Base-by-base conservation (phyloP, 2,329 filamentous ascomycete genomes). In the Monosporascus cannonballus region DNA sequence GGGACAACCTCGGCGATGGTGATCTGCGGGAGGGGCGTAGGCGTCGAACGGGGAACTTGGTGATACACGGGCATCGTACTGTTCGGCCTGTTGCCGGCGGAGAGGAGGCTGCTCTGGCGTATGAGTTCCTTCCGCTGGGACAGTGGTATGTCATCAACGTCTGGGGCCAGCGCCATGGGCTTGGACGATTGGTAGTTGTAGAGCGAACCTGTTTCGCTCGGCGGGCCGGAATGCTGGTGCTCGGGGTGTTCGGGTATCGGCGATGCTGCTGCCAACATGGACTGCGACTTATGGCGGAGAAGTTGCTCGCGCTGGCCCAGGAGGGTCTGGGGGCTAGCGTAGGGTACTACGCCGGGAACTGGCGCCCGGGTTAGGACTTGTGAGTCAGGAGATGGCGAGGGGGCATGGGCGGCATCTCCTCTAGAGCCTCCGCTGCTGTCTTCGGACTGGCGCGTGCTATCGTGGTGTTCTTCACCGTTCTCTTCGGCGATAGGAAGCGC, bases 61-160 rank as follows among this genome's bases (percentile, higher is more conserved):
- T 52, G 58, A 20, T 37, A 30, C 37, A 52, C 49, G 45, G 41
- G 53, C 55, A 57, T 56, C 34, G 44, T 48, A 8, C 47, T 57
- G 50, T 51, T 55, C 17, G 53, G 46, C 11, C 62, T 5, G 56
- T 49, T 59, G 24, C 49, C 50, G 18, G 47, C 46, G 0, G 61
- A 68, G 41, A 71, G 66, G 47, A 73, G 56, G 61, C 75, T 78
- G 56, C 67, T 76, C 42, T 80, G 77, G 34, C 80, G 81, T 51
- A 88, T 81, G 27, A 87, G 68, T 46, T 80, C 72, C 51, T 78
- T 79, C 44, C 88, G 84, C 61, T 87, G 81, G 42, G 83, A 86
- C 18, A 94, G 76, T 0, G 89, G 85, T 59, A 93, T 76, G 52
- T 91, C 81, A 55, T 92, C 89, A 1, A 77, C 73, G 58, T 82